Base-by-base conservation (phyloP, 192 early-diverging fungal genomes). In the Coemansia furcata region DNA sequence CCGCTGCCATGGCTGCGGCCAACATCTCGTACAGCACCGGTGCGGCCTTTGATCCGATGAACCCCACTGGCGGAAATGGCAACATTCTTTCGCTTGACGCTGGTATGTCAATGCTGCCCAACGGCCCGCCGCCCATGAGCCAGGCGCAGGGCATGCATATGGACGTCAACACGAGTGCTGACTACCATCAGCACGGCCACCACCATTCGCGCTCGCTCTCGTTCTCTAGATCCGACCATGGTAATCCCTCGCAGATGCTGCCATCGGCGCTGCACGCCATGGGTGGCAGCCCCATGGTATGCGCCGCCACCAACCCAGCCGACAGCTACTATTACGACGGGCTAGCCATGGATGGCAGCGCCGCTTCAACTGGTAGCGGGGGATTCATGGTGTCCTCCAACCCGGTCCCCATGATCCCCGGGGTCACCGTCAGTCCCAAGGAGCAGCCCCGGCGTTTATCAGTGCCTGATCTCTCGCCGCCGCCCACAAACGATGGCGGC, bases 381-480 rank as follows among this genome's bases (percentile, higher is more conserved):
- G 57, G 72, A 1, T 64, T 72, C 35, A 49, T 72, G 33, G 37
- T 64, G 26, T n/a, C 69, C 17, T 58, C 78, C 2, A 33, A 47
- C 26, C 75, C 80, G 21, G 73, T 82, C 30, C 80, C 80, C 4
- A 58, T 68, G 1, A 82, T 82, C 39, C 76, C 80, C 1, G 80
- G 80, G 3, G 80, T 82, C 50, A 82, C 80, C 0, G 68, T 66
- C 14, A 82, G 80, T 23, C 80, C 80, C 29, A 77, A 77, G 67
- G 69, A 71, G 42, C 68, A 77, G 67, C 80, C 72, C 0, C 65
- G 80, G 43, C 71, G 80, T 6, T 37, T 82, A 4, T 85, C 83
- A 0, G 72, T 73, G 11, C 76, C 82, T 0, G 65, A 74, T n/a
- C 40, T 82, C 21, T 35, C 72, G 3, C 67, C 71, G 3, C 59